Conservation (phyloP, 108 stramenopile species). For the Parmales sp. region DNA sequence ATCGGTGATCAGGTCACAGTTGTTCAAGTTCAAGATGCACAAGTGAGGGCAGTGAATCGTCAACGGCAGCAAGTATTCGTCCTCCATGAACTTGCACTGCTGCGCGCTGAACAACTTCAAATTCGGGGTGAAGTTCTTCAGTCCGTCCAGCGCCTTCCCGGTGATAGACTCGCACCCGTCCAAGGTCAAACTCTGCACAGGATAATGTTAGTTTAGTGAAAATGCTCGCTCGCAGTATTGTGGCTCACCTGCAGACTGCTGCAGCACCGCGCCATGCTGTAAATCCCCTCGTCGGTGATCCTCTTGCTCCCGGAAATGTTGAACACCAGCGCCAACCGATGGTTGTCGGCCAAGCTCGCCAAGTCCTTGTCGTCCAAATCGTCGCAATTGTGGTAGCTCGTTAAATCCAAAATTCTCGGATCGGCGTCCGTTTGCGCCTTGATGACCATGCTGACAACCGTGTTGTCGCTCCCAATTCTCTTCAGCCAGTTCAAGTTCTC, state of each 20-base stretch:
- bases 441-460: background rate
- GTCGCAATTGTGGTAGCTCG: background rate
- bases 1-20: constrained; percentile 13
- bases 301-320: constrained; percentile 2
- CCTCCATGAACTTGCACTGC: background rate
- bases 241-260: background rate
- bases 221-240: too few species aligned
- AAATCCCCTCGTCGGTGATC: constrained; percentile 7
- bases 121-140: background rate
- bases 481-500: constrained; percentile 13
- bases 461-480: background rate
- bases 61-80: background rate
- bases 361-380: constrained; percentile 5
- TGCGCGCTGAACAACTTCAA: background rate
- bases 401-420: background rate
- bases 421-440: background rate
- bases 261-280: background rate
- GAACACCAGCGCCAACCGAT: background rate
- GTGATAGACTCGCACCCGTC: constrained; percentile 16
- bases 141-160: constrained; percentile 6
- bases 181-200: background rate
- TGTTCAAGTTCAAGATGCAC: constrained; percentile 3
- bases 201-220: background rate
- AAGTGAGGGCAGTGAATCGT: background rate
- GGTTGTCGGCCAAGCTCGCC: background rate